phyloP scores from a whole-genome alignment of 1,284 basidiomycete genomes.

The Schizophyllum amplum region DNA sequence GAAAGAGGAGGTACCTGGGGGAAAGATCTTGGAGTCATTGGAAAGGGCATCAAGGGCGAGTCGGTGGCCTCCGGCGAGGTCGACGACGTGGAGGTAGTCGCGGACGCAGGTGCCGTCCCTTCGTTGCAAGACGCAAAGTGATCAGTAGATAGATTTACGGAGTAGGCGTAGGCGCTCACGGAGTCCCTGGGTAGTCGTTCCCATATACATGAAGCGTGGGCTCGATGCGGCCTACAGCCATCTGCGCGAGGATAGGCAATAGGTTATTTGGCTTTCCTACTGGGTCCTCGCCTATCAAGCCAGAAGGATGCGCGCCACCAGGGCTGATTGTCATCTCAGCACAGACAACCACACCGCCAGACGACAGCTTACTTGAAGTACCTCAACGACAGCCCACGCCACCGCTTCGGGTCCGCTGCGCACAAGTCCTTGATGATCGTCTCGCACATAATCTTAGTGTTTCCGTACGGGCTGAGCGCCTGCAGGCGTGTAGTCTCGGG shows the following conservation, averaged over 20 bases:
- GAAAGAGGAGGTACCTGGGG: constrained; percentile 42
- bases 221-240: constrained; percentile 88
- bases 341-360: too few relatives aligned
- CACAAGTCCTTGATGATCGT: constrained; percentile 87
- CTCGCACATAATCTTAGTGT: constrained; percentile 94
- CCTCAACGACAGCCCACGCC: constrained; percentile 79
- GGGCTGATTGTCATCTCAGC: constrained; percentile 47
- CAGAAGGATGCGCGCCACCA: constrained; percentile 94
- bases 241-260: constrained; percentile 89
- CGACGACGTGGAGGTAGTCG: constrained; percentile 97
- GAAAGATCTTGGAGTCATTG: constrained; percentile 51
- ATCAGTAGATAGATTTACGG: too few relatives aligned
- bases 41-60: constrained; percentile 84
- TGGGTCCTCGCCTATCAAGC: constrained; percentile 94
- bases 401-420: constrained; percentile 67
- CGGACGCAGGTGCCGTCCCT: constrained; percentile 91
- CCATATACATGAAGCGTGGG: constrained; percentile 89
- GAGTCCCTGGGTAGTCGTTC: constrained; percentile 89
- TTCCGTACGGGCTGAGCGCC: constrained; percentile 92
- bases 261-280: constrained; percentile 93
- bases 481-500: constrained; percentile 86
- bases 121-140: not conserved
- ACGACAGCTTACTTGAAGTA: constrained; percentile 85
- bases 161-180: constrained; percentile 22
- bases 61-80: constrained; percentile 92